Conservation (phyloP, 2,329 filamentous ascomycete species). For the Blastomyces parvus region DNA sequence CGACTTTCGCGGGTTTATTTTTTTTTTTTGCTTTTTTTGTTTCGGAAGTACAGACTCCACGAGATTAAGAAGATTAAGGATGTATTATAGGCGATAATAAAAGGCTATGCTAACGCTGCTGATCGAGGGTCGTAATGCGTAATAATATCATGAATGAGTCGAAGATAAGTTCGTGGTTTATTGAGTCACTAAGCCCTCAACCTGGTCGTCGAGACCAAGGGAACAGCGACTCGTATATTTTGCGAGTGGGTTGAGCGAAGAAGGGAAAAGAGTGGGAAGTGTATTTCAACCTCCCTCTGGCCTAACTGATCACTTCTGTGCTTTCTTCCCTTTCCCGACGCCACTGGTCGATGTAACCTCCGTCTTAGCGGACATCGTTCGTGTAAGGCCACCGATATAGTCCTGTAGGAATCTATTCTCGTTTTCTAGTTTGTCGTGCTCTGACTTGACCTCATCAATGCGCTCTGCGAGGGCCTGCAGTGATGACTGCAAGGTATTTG, state of each 20-base stretch:
- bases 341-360: slow-evolving; percentile 47
- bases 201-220: slow-evolving; percentile 2
- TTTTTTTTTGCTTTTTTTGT: too few species aligned
- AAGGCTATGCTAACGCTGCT: slow-evolving; percentile 11
- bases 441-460: slow-evolving; percentile 85
- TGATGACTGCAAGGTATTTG: slow-evolving; percentile 78
- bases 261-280: neutral
- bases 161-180: slow-evolving; percentile 10
- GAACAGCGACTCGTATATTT: slow-evolving; percentile 1
- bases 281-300: slow-evolving; percentile 2
- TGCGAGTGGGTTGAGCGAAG: neutral
- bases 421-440: slow-evolving; percentile 92
- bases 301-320: slow-evolving; percentile 26
- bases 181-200: neutral
- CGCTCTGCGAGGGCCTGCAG: slow-evolving; percentile 83
- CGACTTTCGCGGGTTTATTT: slow-evolving; percentile 1
- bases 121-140: slow-evolving; percentile 14
- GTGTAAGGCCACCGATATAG: slow-evolving; percentile 94
- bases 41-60: slow-evolving; percentile 1
- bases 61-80: slow-evolving; percentile 13
- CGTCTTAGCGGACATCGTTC: slow-evolving; percentile 49
- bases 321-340: slow-evolving; percentile 36
- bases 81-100: slow-evolving; percentile 12
- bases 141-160: slow-evolving; percentile 10
- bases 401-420: slow-evolving; percentile 97